Evolutionary conservation across 371 early-diverging fungal genomes (phyloP), one percentile per base, ranked within the genome.

Genomic region (Mucor racemosus): DNA sequence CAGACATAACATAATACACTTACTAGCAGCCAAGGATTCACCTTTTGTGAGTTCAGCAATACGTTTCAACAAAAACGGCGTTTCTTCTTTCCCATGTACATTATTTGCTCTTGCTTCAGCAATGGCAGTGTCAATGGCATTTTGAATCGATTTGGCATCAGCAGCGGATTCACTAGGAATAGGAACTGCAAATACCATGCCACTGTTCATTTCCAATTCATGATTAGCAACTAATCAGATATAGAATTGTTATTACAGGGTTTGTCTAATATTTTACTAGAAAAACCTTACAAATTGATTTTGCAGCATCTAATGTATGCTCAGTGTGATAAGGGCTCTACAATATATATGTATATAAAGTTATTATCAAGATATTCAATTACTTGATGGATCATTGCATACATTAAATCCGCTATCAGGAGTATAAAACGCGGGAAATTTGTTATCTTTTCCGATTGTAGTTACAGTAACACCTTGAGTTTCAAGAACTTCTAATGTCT

Each of bases 401-500:
- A 85, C 88, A 65, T 85, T 68, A 53, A 88, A 87, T 1, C 93
- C 95, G 63, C 92, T 91, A 5, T 84, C 80, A 0, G 89, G 90
- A 3, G 90, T 89, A 74, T 94, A 98, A 77, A 98, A 98, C 0
- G 96, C 95, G 8, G 98, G 98, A 58, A 98, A 95, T 15, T 87
- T 85, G 0, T 71, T 71, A 5, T 77, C 75, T 11, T 76, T 65
- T 10, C 93, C 92, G 65, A 86, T 82, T 0, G 96, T 92, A 1
- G 90, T 84, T 0, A 97, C 97, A 0, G 97, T 88, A 0, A 97
- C 97, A 33, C 98, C 98, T 72, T 92, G 92, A 0, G 98, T 97
- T 78, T 97, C 98, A 65, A 97, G 75, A 33, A 88, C 93, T 76
- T 97, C 98, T 19, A 97, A 79, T 0, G 96, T 98, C 64, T 89